Evolutionary conservation across 495 filamentous ascomycete species (phyloP).

Genomic region (Diplogelasinospora grovesii): DNA sequence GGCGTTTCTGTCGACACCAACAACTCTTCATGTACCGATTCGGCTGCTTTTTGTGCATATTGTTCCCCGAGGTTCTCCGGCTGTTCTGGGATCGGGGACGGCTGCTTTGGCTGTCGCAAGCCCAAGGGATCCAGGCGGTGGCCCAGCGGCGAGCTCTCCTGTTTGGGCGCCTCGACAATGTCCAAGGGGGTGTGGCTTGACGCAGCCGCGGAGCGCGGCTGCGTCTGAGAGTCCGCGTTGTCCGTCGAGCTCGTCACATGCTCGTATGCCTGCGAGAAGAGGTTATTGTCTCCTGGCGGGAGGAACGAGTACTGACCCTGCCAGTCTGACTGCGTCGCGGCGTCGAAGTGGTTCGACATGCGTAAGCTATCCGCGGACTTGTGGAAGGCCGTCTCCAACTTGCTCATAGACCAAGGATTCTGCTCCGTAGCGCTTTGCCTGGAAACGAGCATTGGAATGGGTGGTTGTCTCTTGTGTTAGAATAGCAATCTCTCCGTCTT

Average conservation of each 20-base stretch:
- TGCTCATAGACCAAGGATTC: slow-evolving; percentile 52
- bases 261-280: slow-evolving; percentile 44
- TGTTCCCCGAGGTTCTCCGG: slow-evolving; percentile 28
- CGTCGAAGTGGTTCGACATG: slow-evolving; percentile 54
- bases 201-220: slow-evolving; percentile 33
- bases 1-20: slow-evolving; percentile 35
- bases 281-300: slow-evolving; percentile 42
- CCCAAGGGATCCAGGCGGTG: slow-evolving; percentile 42
- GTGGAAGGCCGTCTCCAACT: slow-evolving; percentile 47
- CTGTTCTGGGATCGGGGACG: slow-evolving; percentile 35
- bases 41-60: slow-evolving; percentile 33
- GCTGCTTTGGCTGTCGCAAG: slow-evolving; percentile 36
- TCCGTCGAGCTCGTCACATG: slow-evolving; percentile 36
- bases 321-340: slow-evolving; percentile 54
- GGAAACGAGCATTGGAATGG: slow-evolving; percentile 55
- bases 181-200: slow-evolving; percentile 30
- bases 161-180: slow-evolving; percentile 26
- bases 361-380: slow-evolving; percentile 46
- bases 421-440: slow-evolving; percentile 51
- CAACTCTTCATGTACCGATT: slow-evolving; percentile 39
- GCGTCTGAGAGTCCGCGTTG: slow-evolving; percentile 35
- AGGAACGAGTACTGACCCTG: slow-evolving; percentile 52
- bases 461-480: too few species aligned
- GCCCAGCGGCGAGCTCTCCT: slow-evolving; percentile 29
- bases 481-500: too few species aligned